Conservation (phyloP, 2,329 filamentous ascomycete species). For the Metarhizium album region DNA sequence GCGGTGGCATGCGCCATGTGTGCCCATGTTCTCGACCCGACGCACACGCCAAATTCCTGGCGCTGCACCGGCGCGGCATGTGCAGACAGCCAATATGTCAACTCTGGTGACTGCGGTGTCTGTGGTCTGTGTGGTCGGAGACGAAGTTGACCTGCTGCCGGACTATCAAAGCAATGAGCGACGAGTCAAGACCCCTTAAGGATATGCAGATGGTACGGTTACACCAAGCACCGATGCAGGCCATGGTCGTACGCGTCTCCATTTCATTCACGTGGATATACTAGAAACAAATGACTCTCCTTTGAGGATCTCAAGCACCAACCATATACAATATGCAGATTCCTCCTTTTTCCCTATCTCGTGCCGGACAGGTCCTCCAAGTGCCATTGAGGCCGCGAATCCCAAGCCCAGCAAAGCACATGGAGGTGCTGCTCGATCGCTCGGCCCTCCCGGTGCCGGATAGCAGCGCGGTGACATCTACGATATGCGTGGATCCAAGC, state of each 20-base stretch:
- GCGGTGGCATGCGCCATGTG: slow-evolving; percentile 57
- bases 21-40: slow-evolving; percentile 53
- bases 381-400: neutral
- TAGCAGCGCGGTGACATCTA: neutral
- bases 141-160: slow-evolving; percentile 9
- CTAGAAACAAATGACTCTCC: too few relatives aligned
- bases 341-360: neutral
- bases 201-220: too few relatives aligned
- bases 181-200: neutral
- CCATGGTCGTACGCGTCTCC: too few relatives aligned
- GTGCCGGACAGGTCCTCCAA: neutral
- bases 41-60: slow-evolving; percentile 50
- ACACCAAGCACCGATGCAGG: too few relatives aligned
- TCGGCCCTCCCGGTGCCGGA: neutral
- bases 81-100: slow-evolving; percentile 47
- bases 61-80: slow-evolving; percentile 48
- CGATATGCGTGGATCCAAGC: neutral
- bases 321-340: too few relatives aligned
- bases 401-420: neutral
- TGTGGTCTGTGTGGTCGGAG: slow-evolving; percentile 58
- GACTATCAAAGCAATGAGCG: neutral
- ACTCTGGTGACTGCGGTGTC: slow-evolving; percentile 56
- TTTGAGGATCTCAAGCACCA: too few relatives aligned
- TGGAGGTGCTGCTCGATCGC: neutral
- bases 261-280: too few relatives aligned